Base-by-base conservation (phyloP, 2,329 filamentous ascomycete species). In the Dothistroma pini region DNA sequence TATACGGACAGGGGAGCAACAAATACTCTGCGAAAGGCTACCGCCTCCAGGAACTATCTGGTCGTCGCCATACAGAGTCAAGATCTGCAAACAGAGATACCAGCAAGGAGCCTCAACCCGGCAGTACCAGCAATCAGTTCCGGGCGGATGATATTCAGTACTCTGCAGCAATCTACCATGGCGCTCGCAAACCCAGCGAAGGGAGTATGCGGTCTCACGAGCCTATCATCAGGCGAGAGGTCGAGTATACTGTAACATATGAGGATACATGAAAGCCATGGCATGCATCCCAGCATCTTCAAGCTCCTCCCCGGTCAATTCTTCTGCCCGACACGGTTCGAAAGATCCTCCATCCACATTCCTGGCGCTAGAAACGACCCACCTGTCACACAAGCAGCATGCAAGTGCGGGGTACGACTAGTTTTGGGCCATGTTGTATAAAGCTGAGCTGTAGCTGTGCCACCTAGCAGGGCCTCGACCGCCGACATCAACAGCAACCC, bases 211-310 rank as follows among this genome's bases (percentile, higher is more conserved):
- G 56, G 11, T 57, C 62, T n/a, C 53, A 62, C 9, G 57, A 64
- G 47, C 61, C 58, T n/a, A 59, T 64, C 35, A 64, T 64, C 32
- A 54, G 60, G 21, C 55, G 61, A 34, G 54, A 64, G 21, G 56
- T 62, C 41, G 62, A 64, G 25, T 62, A 62, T 53, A 60, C 59
- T 25, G 62, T 64, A 21, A 62, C 57, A 14, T 64, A 62, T 41
- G 44, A 62, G 22, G 19, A 11, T 49, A 21, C 34, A 55, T 48
- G 41, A 53, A 31, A 22, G 14, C 35, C 32, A 16, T 19, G 19
- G 44, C 29, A 29, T 22, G 11, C 34, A 34, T 4, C 9, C 16
- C 16, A 48, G 34, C 22, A 14, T 9, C 53, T 54, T 34, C 54
- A 32, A 31, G 12, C 3, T 11, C 3, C 11, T 29, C 48, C 19